These are phyloP conservation scores for Rhodotorula sp. DNA, from an alignment of 1,284 basidiomycete species.

Conservation along the genomic window DNA sequence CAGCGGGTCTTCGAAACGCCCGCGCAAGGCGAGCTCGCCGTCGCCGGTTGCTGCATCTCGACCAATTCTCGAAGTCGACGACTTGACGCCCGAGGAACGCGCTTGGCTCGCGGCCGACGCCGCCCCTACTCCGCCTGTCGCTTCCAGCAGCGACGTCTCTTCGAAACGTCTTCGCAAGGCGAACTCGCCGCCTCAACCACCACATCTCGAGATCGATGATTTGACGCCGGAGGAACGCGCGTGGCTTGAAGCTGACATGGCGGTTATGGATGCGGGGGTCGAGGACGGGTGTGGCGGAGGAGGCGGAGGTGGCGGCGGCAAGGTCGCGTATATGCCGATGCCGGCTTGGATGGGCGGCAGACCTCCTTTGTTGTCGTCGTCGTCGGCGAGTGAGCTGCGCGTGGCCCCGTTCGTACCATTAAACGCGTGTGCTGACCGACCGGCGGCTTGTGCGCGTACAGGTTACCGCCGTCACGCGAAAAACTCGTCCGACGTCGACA, in stretches of 20 bases:
- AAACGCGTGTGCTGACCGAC: too few species aligned
- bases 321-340: slow-evolving; percentile 15
- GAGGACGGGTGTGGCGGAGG: slow-evolving; percentile 4
- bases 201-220: neutral
- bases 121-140: neutral
- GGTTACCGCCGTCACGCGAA: neutral
- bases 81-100: slow-evolving; percentile 14
- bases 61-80: neutral
- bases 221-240: slow-evolving; percentile 13
- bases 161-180: slow-evolving; percentile 1
- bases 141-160: neutral
- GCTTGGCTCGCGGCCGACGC: slow-evolving; percentile 5
- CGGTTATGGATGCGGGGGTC: neutral
- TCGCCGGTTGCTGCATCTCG: neutral
- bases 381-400: neutral
- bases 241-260: slow-evolving; percentile 4
- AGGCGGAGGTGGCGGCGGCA: neutral
- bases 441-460: neutral
- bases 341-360: slow-evolving; percentile 3
- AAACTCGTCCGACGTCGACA: neutral
- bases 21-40: slow-evolving; percentile 3
- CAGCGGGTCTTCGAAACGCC: neutral
- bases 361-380: too few species aligned
- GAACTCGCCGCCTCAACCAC: neutral
- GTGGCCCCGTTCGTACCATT: too few species aligned